phyloP scores from a whole-genome alignment of 495 filamentous ascomycete species.

The Talaromyces adpressus region DNA sequence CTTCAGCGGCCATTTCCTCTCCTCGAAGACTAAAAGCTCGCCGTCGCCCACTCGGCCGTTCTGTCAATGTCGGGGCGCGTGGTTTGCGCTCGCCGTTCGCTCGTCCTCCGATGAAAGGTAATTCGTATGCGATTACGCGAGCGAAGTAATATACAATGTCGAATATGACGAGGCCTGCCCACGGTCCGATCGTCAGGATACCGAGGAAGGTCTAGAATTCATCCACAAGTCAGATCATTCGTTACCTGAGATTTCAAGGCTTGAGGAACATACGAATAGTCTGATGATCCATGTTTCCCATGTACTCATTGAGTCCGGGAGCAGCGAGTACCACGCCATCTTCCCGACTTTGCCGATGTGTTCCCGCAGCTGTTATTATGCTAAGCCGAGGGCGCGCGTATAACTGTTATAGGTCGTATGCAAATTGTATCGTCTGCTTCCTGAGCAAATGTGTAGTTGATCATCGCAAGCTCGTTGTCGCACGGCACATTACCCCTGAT shows the following conservation, averaged over 20 bases:
- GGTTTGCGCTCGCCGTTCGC: conserved; percentile 55
- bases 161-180: conserved; percentile 58
- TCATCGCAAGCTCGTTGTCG: neutral
- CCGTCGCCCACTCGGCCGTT: conserved; percentile 47
- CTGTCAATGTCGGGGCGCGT: conserved; percentile 55
- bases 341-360: conserved; percentile 1
- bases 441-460: neutral
- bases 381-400: neutral
- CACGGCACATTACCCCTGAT: neutral
- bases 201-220: conserved; percentile 52
- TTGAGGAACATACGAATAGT: conserved; percentile 48
- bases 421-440: neutral
- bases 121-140: conserved; percentile 49
- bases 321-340: conserved; percentile 63
- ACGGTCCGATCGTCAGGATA: conserved; percentile 58
- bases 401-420: neutral
- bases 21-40: conserved; percentile 41
- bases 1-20: neutral
- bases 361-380: neutral
- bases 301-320: conserved; percentile 46
- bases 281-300: conserved; percentile 59
- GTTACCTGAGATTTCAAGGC: neutral
- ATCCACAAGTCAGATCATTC: neutral
- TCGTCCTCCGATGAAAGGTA: conserved; percentile 57
- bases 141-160: conserved; percentile 60